phyloP scores from a whole-genome alignment of 2,329 filamentous ascomycete species.

The Exophiala spinifera region DNA sequence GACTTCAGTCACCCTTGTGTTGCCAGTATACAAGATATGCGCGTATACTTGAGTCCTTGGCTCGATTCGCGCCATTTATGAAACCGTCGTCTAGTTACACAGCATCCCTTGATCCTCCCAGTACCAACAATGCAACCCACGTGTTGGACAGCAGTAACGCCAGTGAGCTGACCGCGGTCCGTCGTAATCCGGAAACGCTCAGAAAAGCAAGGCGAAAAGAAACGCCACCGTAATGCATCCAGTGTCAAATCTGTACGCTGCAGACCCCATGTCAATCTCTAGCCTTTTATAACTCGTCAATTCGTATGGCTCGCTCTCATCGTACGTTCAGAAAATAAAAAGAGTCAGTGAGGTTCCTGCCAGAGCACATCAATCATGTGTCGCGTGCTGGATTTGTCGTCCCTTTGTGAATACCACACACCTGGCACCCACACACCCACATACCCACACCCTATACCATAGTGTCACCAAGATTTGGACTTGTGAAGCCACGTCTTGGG shows the following conservation, averaged over 20 bases:
- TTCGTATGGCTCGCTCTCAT: not conserved
- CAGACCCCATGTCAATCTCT: not conserved
- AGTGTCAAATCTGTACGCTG: not conserved
- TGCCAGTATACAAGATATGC: not conserved
- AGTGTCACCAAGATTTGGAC: not conserved
- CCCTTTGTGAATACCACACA: not conserved
- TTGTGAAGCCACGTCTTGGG: constrained; percentile 8
- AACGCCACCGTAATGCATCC: not conserved
- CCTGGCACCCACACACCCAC: not conserved
- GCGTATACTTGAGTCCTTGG: not conserved
- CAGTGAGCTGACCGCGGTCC: not conserved
- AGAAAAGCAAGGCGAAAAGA: not conserved
- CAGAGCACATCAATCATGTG: not conserved
- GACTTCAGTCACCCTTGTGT: not conserved
- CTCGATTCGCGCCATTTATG: too few relatives aligned
- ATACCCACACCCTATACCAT: not conserved
- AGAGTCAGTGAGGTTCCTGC: not conserved
- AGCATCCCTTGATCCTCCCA: not conserved
- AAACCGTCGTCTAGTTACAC: not conserved
- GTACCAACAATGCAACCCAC: not conserved
- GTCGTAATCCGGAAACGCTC: not conserved
- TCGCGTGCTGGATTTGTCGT: not conserved
- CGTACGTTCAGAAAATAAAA: not conserved
- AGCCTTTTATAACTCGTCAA: not conserved
- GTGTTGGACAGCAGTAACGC: not conserved